Base-by-base conservation (phyloP, 495 filamentous ascomycete genomes). In the Bacidia rubella region DNA sequence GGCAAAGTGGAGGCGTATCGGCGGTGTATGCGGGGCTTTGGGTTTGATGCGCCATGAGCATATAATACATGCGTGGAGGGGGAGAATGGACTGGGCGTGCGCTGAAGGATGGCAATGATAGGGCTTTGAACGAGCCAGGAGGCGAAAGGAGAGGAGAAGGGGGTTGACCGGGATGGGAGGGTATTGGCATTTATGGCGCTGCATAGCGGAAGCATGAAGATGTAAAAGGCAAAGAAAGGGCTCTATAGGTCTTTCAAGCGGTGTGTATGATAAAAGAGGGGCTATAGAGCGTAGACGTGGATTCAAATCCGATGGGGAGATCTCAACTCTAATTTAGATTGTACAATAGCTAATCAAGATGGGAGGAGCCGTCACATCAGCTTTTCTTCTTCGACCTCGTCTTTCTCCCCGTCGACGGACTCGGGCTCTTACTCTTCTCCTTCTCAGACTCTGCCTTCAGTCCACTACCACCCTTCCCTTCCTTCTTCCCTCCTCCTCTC, bases 11-110 rank as follows among this genome's bases (percentile, higher is more conserved):
- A 88, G 12, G 77, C 82, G 60, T 98, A 98, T 70, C 80, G 82
- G 76, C 78, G 68, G 50, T 98, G 92, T 65, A 98, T 98, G 92
- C 80, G 79, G 38, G 85, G 89, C 19, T 97, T 83, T 63, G 92
- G 92, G 29, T 98, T 97, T 74, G 81, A 86, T 66, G 73, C 85
- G 58, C 83, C 67, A 58, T 60, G 60, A 44, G 5, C 12, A 7
- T 17, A 9, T 20, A 5, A 17, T 44, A 9, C 9, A 9, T 44
- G 41, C 7, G 7, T 5, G 5, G 12, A 61, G 42, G 26, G 23
- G 22, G 53, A 43, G 32, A 20, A 44, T 19, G 23, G 35, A 45
- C 5, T 19, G 7, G 2, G 26, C 0, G 19, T 11, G 32, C n/a
- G 20, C 19, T 22, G 27, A 15, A 38, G 26, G 23, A 7, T 9